Percentiles rank a stretch among this genome's conserved stretches.
These are phyloP conservation scores for Phytophthora hybrid DNA, from an alignment of 352 stramenopile genomes.

Conservation along the genomic window DNA sequence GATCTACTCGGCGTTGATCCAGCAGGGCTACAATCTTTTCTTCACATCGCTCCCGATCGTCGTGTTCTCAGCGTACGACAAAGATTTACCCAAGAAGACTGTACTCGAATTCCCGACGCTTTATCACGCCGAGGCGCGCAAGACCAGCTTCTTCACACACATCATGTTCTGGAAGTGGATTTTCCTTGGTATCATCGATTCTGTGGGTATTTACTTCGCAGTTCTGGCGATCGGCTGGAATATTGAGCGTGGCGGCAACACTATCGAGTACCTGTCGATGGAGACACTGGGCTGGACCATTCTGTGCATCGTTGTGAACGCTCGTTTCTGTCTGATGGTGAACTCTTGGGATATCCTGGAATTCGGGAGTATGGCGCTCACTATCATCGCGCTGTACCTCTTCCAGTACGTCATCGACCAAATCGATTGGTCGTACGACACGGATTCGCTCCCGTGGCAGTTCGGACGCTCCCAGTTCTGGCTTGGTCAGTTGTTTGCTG, in stretches of 20 bases:
- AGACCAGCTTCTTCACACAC: constrained; percentile 78
- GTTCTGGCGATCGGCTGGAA: constrained; percentile 57
- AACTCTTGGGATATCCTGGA: constrained; percentile 84
- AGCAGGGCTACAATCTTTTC: constrained; percentile 96
- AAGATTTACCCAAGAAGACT: constrained; percentile 74
- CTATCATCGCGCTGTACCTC: constrained; percentile 65
- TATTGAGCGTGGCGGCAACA: constrained; percentile 66
- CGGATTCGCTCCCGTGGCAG: constrained; percentile 83
- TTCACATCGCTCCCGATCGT: constrained; percentile 95
- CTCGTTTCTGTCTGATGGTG: constrained; percentile 81
- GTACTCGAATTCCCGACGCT: constrained; percentile 70
- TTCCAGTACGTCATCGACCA: constrained; percentile 77
- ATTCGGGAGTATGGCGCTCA: constrained; percentile 57
- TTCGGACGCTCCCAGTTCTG: constrained; percentile 74
- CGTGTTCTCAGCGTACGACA: constrained; percentile 83
- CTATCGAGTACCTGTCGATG: constrained; percentile 72
- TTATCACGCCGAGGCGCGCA: constrained; percentile 68
- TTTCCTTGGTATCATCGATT: constrained; percentile 77
- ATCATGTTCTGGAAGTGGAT: constrained; percentile 91
- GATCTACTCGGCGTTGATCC: constrained; percentile 87
- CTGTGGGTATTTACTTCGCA: constrained; percentile 75
- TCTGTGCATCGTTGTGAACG: constrained; percentile 81
- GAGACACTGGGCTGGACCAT: constrained; percentile 78
- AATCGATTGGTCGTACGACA: constrained; percentile 78
- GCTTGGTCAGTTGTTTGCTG: constrained; percentile 77